A percentile compares a stretch with the other conserved stretches of the same genome.
Conservation (phyloP, 345 rosid genomes). For the Eucalyptus sp. region DNA sequence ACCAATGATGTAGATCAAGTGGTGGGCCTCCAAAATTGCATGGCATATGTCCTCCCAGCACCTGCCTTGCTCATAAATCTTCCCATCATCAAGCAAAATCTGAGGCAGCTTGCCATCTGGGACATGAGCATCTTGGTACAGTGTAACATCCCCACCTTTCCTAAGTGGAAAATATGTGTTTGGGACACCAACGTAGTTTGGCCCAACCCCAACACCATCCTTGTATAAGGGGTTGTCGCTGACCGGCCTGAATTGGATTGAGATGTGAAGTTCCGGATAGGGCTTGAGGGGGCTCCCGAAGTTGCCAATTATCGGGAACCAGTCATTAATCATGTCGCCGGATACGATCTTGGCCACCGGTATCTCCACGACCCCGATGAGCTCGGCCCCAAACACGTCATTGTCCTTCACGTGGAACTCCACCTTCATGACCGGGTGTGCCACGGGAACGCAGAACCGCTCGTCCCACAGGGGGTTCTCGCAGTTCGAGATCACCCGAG, state of each 20-base stretch:
- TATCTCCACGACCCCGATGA: constrained; percentile 46
- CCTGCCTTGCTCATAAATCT: constrained; percentile 28
- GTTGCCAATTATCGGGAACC: constrained; percentile 34
- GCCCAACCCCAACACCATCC: constrained; percentile 47
- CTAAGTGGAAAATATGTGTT: constrained; percentile 52
- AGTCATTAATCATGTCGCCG: constrained; percentile 30
- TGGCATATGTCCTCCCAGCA: constrained; percentile 80
- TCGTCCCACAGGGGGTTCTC: constrained; percentile 71
- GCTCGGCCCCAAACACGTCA: constrained; percentile 57
- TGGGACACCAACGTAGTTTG: constrained; percentile 41
- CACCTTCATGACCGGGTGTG: constrained; percentile 38
- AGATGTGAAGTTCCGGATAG: constrained; percentile 36
- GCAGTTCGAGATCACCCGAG: constrained; percentile 43
- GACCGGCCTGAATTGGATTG: constrained; percentile 31
- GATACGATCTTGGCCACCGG: constrained; percentile 20
- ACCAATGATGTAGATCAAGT: constrained; percentile 48
- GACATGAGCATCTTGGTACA: constrained; percentile 66
- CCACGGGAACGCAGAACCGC: constrained; percentile 41
- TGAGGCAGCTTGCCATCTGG: constrained; percentile 34
- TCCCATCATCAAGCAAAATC: constrained; percentile 47
- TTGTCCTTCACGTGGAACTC: constrained; percentile 67
- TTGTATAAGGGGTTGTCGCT: constrained; percentile 14
- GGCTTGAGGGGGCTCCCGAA: constrained; percentile 14
- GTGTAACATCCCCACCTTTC: constrained; percentile 48
- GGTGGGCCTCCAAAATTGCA: constrained; percentile 52